Evolutionary conservation across 2,329 filamentous ascomycete genomes (phyloP).

Genomic region (Diaporthe velutina): DNA sequence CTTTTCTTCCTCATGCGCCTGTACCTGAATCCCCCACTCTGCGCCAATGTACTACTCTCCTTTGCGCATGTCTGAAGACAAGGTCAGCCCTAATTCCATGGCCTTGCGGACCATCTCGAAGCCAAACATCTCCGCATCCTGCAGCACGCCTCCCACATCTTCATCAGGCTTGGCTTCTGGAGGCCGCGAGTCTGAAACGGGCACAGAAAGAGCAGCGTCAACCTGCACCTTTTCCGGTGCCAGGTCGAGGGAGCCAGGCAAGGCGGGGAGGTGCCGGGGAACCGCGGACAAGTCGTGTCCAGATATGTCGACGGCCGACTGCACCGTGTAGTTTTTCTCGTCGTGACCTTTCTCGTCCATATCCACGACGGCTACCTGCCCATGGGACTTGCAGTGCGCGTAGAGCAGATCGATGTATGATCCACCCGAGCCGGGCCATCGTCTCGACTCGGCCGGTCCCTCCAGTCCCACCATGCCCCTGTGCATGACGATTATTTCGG

Average conservation of each 20-base stretch:
- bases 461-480: neutral
- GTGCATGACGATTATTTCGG: neutral
- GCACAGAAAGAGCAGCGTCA: too few species aligned
- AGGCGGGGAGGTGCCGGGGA: neutral
- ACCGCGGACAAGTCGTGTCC: neutral
- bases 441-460: neutral
- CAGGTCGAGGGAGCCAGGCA: neutral
- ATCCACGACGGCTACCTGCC: neutral
- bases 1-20: neutral
- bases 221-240: neutral
- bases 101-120: constrained; percentile 4
- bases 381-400: neutral
- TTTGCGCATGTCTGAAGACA: neutral
- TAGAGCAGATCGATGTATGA: neutral
- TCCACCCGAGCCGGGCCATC: neutral
- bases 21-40: too few species aligned
- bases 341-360: too few species aligned
- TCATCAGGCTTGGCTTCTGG: too few species aligned
- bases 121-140: neutral
- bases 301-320: neutral
- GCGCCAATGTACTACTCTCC: neutral
- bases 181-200: neutral
- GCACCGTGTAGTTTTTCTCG: neutral
- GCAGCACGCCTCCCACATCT: neutral
- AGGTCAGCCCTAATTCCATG: neutral